phyloP scores from a whole-genome alignment of 345 rosid genomes.

The Lepidium sativum region DNA sequence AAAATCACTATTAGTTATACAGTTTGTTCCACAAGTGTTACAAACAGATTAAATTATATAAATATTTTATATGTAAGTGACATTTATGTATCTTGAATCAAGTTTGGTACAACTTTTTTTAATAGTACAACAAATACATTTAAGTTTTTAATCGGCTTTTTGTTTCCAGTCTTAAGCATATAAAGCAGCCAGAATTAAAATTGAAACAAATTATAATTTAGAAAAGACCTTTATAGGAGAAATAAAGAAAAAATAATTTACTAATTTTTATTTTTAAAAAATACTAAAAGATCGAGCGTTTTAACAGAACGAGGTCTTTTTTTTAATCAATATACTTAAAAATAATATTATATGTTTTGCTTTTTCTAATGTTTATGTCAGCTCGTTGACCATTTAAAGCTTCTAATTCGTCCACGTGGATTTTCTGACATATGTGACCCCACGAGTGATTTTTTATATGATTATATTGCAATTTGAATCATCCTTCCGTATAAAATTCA shows the following conservation, averaged over 20 bases:
- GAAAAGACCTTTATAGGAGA: constrained; percentile 18
- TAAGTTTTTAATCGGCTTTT: constrained; percentile 8
- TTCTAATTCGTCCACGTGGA: constrained; percentile 27
- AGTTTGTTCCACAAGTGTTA: constrained; percentile 6
- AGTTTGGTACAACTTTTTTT: constrained; percentile 20
- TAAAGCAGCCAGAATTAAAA: constrained; percentile 21
- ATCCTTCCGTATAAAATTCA: background rate
- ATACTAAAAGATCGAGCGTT: constrained; percentile 24
- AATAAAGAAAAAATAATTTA: background rate
- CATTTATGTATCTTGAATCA: constrained; percentile 17
- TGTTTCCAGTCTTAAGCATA: constrained; percentile 1
- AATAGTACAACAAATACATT: constrained; percentile 16
- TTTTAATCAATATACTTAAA: background rate
- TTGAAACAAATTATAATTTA: constrained; percentile 7
- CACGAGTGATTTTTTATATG: constrained; percentile 27
- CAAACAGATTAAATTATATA: background rate
- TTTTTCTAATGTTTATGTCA: constrained; percentile 26
- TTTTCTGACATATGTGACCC: constrained; percentile 26
- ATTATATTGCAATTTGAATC: constrained; percentile 9
- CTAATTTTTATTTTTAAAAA: background rate
- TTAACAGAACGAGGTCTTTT: constrained; percentile 22
- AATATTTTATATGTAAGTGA: background rate
- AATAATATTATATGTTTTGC: background rate
- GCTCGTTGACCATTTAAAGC: constrained; percentile 30
- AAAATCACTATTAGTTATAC: background rate